Base-by-base conservation (phyloP, 2,329 filamentous ascomycete genomes). In the Mycocentrospora acerina region DNA sequence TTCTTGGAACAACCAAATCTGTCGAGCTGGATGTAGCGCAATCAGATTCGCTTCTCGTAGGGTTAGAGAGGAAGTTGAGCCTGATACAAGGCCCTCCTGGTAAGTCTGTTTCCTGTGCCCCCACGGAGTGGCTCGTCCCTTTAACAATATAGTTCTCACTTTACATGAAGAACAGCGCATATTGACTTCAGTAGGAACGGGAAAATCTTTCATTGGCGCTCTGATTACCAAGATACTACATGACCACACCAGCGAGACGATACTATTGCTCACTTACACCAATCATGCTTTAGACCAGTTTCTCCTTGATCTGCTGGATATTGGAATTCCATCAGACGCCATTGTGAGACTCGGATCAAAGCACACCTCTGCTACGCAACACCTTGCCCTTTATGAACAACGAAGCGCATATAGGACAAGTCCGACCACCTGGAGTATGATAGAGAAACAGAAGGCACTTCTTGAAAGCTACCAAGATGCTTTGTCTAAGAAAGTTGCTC, bases 1-100 rank as follows among this genome's bases (percentile, higher is more conserved):
- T 53, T 10, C 38, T 65, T 6, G 44, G 40, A 2, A 56, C 51
- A 5, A 37, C 32, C 10, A 42, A 42, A 10, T 29, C 42, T 1
- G 59, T 77, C 3, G 38, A 48, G 3, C 60, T 81, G 0, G 78
- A 81, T 40, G 33, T 60, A 8, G 75, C 82, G 0, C 85, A 89
- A 49, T 64, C 74, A 0, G 50, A 68, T 0, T 82, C 83, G 1
- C 57, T 89, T 1, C 44, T 79, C 3, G 61, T 72, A 12, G 78
- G 79, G 0, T 51, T 90, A 0, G 67, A 59, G 0, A 75, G 74
- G 7, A 62, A 66, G 1, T 61, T 88, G 0, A 80, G 78, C 32
- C 59, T 83, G 0, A 85, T 90, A 2, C 85, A 88, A 68, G 86
- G 86, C 0, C 86, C 86, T 1, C 86, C 86, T 49, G 85, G 81